Evolutionary conservation across 2,329 filamentous ascomycete species (phyloP).

Genomic region (Penicillium sp.): DNA sequence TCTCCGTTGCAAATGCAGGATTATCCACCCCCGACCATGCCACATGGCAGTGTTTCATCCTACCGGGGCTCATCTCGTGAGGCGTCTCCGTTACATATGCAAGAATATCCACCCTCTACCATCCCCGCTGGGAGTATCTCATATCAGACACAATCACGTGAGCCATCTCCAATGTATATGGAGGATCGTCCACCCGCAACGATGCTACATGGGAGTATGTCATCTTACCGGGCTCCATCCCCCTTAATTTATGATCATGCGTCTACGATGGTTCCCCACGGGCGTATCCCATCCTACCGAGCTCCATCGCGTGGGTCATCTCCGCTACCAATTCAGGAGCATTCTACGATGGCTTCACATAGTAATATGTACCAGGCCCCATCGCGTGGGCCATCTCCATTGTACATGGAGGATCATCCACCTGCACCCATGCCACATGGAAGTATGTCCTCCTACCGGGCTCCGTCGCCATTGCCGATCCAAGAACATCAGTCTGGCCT

Average conservation of each 20-base stretch:
- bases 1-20: conserved; percentile 8
- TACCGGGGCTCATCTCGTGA: conserved; percentile 15
- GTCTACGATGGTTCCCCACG: conserved; percentile 6
- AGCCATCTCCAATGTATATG: conserved; percentile 27
- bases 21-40: conserved; percentile 2
- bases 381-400: conserved; percentile 21
- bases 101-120: conserved; percentile 18
- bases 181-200: conserved; percentile 19
- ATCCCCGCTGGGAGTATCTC: conserved; percentile 3
- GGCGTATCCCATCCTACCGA: conserved; percentile 2
- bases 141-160: conserved; percentile 12
- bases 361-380: conserved; percentile 6
- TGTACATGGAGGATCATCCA: conserved; percentile 28
- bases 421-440: neutral
- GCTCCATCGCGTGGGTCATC: conserved; percentile 7
- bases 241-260: neutral
- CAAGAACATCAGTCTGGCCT: neutral
- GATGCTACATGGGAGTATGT: neutral
- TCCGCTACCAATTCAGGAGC: conserved; percentile 1
- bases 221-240: conserved; percentile 1
- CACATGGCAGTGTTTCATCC: conserved; percentile 5
- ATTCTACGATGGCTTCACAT: conserved; percentile 1
- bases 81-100: conserved; percentile 28
- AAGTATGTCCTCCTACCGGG: conserved; percentile 3
- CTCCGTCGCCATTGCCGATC: neutral